Evolutionary conservation across 768 basidiomycete genomes (phyloP).

Genomic region (Pleurotus citrinopileatus): DNA sequence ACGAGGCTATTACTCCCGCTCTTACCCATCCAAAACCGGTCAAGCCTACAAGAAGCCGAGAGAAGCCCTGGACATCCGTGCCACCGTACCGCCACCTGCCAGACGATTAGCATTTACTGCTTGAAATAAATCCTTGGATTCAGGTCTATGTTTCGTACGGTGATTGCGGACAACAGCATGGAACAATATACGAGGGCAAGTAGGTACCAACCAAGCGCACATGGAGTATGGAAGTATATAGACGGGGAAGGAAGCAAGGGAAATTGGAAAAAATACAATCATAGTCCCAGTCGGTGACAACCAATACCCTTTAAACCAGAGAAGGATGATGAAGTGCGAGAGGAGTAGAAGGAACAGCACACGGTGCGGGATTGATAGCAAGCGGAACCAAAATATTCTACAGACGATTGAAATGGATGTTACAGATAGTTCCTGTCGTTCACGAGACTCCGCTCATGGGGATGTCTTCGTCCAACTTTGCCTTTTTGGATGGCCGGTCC

Average conservation of each 20-base stretch:
- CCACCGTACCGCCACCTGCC: slow-evolving; percentile 9
- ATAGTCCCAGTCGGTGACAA: slow-evolving; percentile 16
- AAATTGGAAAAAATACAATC: slow-evolving; percentile 26
- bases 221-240: slow-evolving; percentile 17
- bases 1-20: not conserved
- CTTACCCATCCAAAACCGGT: not conserved
- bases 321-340: not conserved
- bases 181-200: not conserved
- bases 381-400: slow-evolving; percentile 29
- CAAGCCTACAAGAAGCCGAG: not conserved
- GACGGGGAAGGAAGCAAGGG: slow-evolving; percentile 16
- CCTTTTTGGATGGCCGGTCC: slow-evolving; percentile 62
- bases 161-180: slow-evolving; percentile 4
- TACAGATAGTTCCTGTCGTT: slow-evolving; percentile 29
- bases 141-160: not conserved
- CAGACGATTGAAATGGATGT: slow-evolving; percentile 21
- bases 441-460: slow-evolving; percentile 53
- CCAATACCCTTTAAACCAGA: slow-evolving; percentile 8
- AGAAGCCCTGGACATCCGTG: not conserved
- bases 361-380: slow-evolving; percentile 1
- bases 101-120: slow-evolving; percentile 3
- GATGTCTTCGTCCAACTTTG: slow-evolving; percentile 56
- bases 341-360: not conserved
- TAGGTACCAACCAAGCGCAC: slow-evolving; percentile 15
- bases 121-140: not conserved